Evolutionary conservation across 164 flowering plant genomes (phyloP).

Genomic region (Vitis rotundifolia): DNA sequence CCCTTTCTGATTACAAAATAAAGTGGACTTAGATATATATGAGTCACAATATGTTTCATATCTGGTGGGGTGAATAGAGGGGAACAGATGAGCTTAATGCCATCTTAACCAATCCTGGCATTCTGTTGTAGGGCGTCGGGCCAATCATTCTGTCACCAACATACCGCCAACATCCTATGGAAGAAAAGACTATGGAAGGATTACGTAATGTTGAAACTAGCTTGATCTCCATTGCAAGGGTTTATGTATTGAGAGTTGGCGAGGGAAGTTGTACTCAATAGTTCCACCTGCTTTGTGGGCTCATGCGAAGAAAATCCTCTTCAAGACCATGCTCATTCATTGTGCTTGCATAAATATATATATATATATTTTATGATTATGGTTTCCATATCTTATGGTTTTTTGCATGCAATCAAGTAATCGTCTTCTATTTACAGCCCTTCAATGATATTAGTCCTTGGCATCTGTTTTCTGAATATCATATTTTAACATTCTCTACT

Average conservation of each 20-base stretch:
- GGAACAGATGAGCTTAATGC: not conserved
- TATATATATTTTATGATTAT: conserved; percentile 27
- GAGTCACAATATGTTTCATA: too few relatives aligned
- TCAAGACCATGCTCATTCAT: conserved; percentile 37
- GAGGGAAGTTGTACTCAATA: conserved; percentile 25
- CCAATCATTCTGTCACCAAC: conserved; percentile 50
- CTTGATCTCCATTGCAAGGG: conserved; percentile 10
- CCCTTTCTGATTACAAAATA: too few relatives aligned
- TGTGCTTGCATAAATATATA: conserved; percentile 44
- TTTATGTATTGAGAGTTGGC: conserved; percentile 30
- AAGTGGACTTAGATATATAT: too few relatives aligned
- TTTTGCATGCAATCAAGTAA: conserved; percentile 3
- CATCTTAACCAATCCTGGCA: conserved; percentile 12
- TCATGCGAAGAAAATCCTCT: conserved; percentile 28
- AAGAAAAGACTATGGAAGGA: conserved; percentile 75
- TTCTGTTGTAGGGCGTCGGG: conserved; percentile 64
- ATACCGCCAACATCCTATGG: conserved; percentile 66
- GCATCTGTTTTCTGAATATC: not conserved
- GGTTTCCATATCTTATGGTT: conserved; percentile 18
- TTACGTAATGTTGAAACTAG: conserved; percentile 28
- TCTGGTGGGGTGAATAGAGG: not conserved
- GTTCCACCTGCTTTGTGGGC: conserved; percentile 28
- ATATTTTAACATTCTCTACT: not conserved
- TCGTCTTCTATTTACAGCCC: not conserved
- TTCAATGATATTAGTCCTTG: not conserved